A percentile compares a stretch with the other conserved stretches of the same genome.
phyloP scores from a whole-genome alignment of 176 grass and related monocot species.

The Thinopyrum elongatum region DNA sequence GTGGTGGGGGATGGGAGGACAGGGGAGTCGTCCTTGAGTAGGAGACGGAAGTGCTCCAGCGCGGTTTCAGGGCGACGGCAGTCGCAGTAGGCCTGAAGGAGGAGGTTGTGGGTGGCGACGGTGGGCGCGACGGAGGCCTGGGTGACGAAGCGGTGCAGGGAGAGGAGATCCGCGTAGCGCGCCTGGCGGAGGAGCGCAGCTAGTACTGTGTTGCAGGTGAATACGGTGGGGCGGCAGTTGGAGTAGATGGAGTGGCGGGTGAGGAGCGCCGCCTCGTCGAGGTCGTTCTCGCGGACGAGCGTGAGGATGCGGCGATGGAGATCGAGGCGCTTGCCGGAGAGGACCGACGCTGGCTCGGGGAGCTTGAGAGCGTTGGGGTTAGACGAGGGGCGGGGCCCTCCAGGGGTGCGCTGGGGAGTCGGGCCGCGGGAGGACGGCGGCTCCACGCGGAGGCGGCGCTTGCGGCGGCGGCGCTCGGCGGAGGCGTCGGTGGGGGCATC shows the following conservation, averaged over 20 bases:
- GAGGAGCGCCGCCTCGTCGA: slow-evolving; percentile 87
- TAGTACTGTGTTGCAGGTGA: slow-evolving; percentile 88
- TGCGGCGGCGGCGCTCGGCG: slow-evolving; percentile 61
- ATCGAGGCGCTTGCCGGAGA: slow-evolving; percentile 75
- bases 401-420: slow-evolving; percentile 43
- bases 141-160: slow-evolving; percentile 90
- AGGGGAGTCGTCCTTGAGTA: slow-evolving; percentile 81
- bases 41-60: slow-evolving; percentile 80
- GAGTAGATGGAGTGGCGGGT: slow-evolving; percentile 97
- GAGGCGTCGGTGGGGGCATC: slow-evolving; percentile 35
- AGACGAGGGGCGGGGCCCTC: slow-evolving; percentile 26
- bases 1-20: slow-evolving; percentile 73
- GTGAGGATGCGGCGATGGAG: slow-evolving; percentile 82
- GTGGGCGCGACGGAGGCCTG: slow-evolving; percentile 85
- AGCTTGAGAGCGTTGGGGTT: slow-evolving; percentile 86
- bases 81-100: slow-evolving; percentile 87
- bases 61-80: slow-evolving; percentile 75
- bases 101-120: slow-evolving; percentile 76
- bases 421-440: slow-evolving; percentile 48
- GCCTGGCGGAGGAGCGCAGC: slow-evolving; percentile 75
- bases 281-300: slow-evolving; percentile 79
- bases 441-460: slow-evolving; percentile 60
- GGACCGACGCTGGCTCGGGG: slow-evolving; percentile 68
- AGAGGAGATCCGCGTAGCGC: slow-evolving; percentile 77
- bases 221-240: slow-evolving; percentile 90